Conservation (phyloP, 345 rosid genomes). For the Eucalyptus erythrocorys region DNA sequence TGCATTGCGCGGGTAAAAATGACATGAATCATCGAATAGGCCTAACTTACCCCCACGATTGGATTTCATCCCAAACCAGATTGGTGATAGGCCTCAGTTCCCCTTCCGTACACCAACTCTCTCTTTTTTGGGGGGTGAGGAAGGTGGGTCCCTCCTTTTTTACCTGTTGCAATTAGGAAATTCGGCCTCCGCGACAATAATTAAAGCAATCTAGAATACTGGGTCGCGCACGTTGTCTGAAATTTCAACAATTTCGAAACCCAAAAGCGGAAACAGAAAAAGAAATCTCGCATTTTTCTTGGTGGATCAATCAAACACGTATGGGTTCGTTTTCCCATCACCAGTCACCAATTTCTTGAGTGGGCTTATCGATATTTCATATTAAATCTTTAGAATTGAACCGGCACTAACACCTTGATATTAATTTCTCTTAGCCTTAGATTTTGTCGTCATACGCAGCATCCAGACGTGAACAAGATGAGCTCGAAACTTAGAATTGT, state of each 20-base stretch:
- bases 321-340: neutral
- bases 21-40: neutral
- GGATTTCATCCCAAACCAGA: neutral
- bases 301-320: neutral
- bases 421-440: neutral
- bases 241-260: neutral
- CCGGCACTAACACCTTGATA: neutral
- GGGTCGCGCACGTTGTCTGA: neutral
- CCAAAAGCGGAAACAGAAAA: neutral
- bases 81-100: neutral
- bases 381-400: neutral
- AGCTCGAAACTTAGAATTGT: neutral
- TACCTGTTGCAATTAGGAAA: neutral
- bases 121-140: neutral
- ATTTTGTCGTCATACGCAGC: neutral
- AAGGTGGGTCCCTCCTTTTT: neutral
- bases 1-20: neutral
- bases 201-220: fast-evolving
- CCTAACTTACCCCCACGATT: neutral
- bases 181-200: neutral
- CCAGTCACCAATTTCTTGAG: neutral
- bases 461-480: neutral
- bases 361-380: neutral
- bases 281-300: neutral
- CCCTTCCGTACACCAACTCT: neutral